Evolutionary conservation across 2,329 filamentous ascomycete species (phyloP).

Genomic region (Botrytis aclada): DNA sequence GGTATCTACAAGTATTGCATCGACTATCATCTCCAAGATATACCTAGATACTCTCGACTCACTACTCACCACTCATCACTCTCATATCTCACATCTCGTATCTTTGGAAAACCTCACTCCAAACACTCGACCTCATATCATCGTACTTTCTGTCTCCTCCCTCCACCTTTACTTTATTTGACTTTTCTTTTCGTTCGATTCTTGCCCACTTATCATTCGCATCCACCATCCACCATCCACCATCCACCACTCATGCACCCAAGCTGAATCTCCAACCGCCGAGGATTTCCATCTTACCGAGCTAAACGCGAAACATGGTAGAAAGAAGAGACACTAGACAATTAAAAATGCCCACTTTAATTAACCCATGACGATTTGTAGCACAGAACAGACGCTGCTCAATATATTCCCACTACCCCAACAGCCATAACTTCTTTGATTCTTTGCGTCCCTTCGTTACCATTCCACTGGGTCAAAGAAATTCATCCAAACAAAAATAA

Average conservation of each 20-base stretch:
- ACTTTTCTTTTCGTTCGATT: neutral
- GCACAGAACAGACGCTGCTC: constrained; percentile 30
- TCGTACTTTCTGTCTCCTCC: neutral
- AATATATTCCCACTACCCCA: constrained; percentile 37
- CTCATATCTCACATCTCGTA: neutral
- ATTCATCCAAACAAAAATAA: neutral
- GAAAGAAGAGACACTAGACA: neutral
- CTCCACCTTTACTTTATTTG: neutral
- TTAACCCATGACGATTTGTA: constrained; percentile 35
- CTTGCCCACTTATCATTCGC: neutral
- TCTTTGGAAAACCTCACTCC: neutral
- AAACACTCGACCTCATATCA: neutral
- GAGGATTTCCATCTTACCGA: constrained; percentile 10
- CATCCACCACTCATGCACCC: neutral
- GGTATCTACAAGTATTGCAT: neutral
- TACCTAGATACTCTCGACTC: neutral
- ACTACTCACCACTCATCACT: neutral
- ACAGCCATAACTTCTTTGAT: constrained; percentile 25
- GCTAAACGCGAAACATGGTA: constrained; percentile 12
- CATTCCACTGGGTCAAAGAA: constrained; percentile 31
- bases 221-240: neutral
- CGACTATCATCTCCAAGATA: neutral
- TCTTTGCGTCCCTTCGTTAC: constrained; percentile 35
- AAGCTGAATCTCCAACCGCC: constrained; percentile 17
- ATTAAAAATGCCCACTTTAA: neutral